Evolutionary conservation across 2,329 filamentous ascomycete species (phyloP).

Genomic region (Beauveria sp.): DNA sequence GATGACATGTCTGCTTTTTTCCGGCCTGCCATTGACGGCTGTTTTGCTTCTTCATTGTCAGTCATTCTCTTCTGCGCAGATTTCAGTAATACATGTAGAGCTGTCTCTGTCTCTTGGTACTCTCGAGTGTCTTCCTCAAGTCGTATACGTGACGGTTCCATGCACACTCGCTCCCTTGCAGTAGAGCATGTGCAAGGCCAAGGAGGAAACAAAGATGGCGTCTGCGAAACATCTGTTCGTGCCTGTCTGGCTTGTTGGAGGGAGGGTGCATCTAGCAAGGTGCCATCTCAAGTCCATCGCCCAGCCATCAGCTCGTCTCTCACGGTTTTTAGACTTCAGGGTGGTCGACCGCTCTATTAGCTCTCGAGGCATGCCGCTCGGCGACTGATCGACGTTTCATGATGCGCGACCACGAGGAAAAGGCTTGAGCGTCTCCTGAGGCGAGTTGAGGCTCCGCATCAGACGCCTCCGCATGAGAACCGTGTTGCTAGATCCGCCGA

Average conservation of each 20-base stretch:
- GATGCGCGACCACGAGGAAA: not conserved
- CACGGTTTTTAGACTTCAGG: not conserved
- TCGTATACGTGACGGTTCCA: no score
- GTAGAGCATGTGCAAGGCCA: not conserved
- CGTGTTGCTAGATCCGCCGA: not conserved
- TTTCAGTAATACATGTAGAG: not conserved
- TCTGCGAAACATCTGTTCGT: not conserved
- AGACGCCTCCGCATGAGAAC: not conserved
- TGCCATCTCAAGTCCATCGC: not conserved
- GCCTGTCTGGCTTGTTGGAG: not conserved
- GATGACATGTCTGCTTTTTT: not conserved
- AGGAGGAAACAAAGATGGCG: not conserved
- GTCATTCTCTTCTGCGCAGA: not conserved
- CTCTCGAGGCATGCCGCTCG: not conserved
- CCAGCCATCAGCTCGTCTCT: not conserved
- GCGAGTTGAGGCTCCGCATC: not conserved
- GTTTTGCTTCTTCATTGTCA: not conserved
- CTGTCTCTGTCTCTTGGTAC: no score
- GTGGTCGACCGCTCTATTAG: not conserved
- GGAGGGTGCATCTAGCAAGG: slow-evolving; percentile 4
- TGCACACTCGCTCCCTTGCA: not conserved
- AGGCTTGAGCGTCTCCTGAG: not conserved
- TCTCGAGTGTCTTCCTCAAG: no score
- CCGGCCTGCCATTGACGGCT: not conserved
- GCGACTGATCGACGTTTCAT: not conserved